Evolutionary conservation across 139 green algal species (phyloP).

Genomic region (Chlorella vulgaris): DNA sequence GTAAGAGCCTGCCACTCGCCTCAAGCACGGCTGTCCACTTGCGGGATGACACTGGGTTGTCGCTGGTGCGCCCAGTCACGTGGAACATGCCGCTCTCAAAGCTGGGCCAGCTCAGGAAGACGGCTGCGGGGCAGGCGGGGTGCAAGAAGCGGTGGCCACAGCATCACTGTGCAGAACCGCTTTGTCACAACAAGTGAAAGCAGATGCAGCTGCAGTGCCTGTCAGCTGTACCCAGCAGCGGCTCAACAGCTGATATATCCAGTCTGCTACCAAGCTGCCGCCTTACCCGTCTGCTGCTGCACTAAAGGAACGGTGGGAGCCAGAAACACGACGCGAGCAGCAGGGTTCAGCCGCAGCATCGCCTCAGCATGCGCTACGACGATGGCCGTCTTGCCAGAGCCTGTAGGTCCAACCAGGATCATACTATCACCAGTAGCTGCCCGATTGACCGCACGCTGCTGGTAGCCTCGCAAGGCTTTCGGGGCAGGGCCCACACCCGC

Average conservation of each 20-base stretch:
- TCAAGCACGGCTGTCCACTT: neutral
- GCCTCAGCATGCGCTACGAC: constrained; percentile 4
- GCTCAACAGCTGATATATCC: too few relatives aligned
- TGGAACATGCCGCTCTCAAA: neutral
- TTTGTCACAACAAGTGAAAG: too few relatives aligned
- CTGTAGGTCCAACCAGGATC: constrained; percentile 7
- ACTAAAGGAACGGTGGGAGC: constrained; percentile 28
- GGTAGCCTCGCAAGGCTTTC: neutral
- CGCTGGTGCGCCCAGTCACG: neutral
- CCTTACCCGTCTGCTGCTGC: constrained; percentile 30
- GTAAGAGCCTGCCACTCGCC: neutral
- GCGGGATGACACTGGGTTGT: neutral
- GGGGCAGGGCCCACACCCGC: neutral
- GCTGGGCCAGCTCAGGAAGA: neutral
- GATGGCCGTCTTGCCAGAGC: constrained; percentile 31
- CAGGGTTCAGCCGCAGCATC: neutral
- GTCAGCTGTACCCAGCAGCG: neutral
- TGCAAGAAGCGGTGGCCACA: too few relatives aligned
- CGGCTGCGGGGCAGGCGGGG: neutral
- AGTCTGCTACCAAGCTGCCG: too few relatives aligned
- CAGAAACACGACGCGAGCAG: constrained; percentile 26
- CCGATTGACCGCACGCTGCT: neutral
- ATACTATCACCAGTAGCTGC: neutral
- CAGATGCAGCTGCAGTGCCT: neutral
- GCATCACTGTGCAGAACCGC: too few relatives aligned